These are phyloP conservation scores for Drosera capensis DNA, from an alignment of 148 eudicot genomes.

Conservation along the genomic window DNA sequence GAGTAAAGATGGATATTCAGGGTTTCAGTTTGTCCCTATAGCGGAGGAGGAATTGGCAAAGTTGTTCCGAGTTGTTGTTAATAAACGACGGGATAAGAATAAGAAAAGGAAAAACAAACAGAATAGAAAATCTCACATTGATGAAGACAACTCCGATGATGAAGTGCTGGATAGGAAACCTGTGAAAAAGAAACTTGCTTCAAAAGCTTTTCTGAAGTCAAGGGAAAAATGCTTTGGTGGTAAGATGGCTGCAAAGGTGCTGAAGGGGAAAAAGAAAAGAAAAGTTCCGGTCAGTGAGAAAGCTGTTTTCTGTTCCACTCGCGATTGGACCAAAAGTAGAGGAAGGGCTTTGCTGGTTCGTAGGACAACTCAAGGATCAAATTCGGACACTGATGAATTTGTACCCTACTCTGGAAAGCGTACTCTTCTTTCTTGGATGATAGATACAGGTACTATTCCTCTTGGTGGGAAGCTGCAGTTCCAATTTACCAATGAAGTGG, in stretches of 20 bases:
- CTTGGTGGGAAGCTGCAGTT: slow-evolving; percentile 44
- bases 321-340: slow-evolving; percentile 21
- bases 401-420: slow-evolving; percentile 37
- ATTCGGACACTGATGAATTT: slow-evolving; percentile 25
- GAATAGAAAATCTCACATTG: too few relatives aligned
- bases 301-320: slow-evolving; percentile 16
- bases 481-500: slow-evolving; percentile 14
- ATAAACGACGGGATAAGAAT: slow-evolving; percentile 20
- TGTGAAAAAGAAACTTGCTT: neutral
- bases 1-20: slow-evolving; percentile 9
- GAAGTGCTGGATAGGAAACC: neutral
- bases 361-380: slow-evolving; percentile 29
- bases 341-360: slow-evolving; percentile 62
- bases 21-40: slow-evolving; percentile 39
- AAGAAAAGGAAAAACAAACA: neutral
- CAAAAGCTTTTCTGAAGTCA: slow-evolving; percentile 5
- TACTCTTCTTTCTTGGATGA: slow-evolving; percentile 79
- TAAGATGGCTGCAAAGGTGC: slow-evolving; percentile 9
- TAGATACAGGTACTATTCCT: slow-evolving; percentile 46
- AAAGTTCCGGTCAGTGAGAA: slow-evolving; percentile 5
- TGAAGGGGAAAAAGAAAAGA: slow-evolving; percentile 8
- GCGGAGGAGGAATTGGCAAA: slow-evolving; percentile 51
- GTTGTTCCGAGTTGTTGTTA: slow-evolving; percentile 38
- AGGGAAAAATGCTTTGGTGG: slow-evolving; percentile 7
- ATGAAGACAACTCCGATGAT: neutral